A percentile compares a stretch with the other conserved stretches of the same genome.
Conservation (phyloP, 441 rosid species). For the Francoa sonchifolia region DNA sequence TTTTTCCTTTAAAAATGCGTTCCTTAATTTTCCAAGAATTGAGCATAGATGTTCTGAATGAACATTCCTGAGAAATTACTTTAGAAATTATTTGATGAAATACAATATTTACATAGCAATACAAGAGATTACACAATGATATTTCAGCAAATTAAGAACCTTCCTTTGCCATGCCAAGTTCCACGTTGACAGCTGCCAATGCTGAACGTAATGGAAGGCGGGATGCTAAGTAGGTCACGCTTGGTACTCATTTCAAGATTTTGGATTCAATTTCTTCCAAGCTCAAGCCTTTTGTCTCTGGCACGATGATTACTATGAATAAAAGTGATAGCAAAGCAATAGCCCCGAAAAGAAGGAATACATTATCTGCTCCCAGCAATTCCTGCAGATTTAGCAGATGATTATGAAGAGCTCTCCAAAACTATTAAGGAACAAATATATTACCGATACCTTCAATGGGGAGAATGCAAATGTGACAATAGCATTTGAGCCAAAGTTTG, state of each 20-base stretch:
- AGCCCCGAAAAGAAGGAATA: constrained; percentile 78
- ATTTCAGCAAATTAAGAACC: too few species aligned
- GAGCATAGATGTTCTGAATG: too few species aligned
- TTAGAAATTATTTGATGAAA: too few species aligned
- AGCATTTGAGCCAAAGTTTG: constrained; percentile 93
- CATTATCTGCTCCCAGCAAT: constrained; percentile 71
- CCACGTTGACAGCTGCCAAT: too few species aligned
- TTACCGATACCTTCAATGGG: constrained; percentile 90
- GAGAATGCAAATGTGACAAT: constrained; percentile 88
- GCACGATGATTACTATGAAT: constrained; percentile 47
- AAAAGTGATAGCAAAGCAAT: constrained; percentile 58
- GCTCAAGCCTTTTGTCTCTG: constrained; percentile 95
- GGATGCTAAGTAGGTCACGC: neutral
- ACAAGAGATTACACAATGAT: too few species aligned
- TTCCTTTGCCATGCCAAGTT: too few species aligned
- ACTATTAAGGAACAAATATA: too few species aligned
- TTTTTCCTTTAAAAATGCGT: too few species aligned
- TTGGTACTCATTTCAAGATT: constrained; percentile 46
- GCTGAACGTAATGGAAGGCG: constrained; percentile 1
- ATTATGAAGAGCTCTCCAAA: too few species aligned
- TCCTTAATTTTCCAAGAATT: too few species aligned
- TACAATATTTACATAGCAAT: too few species aligned
- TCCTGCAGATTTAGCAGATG: constrained; percentile 42
- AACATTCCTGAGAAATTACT: too few species aligned
- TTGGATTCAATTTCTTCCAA: constrained; percentile 89